Conservation (phyloP, 148 eudicot genomes). For the Dianthus caryophyllus region DNA sequence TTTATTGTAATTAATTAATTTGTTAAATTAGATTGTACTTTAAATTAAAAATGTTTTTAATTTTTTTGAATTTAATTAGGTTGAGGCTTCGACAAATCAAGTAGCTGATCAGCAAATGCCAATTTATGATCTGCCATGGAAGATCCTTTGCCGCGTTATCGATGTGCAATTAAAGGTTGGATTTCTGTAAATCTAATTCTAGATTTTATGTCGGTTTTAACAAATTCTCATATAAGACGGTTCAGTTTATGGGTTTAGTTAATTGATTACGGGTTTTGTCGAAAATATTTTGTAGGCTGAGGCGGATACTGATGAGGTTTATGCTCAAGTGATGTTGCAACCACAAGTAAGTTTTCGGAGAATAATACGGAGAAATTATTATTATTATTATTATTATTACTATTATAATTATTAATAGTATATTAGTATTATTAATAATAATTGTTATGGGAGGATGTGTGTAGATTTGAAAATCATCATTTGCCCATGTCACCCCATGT, state of each 20-base stretch:
- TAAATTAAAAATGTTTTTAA: neutral
- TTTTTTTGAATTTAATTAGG: conserved; percentile 37
- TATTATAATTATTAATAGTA: too few species aligned
- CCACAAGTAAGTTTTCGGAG: conserved; percentile 60
- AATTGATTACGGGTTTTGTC: neutral
- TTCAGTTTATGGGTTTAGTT: neutral
- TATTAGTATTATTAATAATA: too few species aligned
- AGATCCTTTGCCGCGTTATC: conserved; percentile 80
- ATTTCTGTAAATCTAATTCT: neutral
- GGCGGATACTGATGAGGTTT: conserved; percentile 91
- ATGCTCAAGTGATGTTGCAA: conserved; percentile 76
- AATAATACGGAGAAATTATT: too few species aligned
- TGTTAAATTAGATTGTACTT: neutral
- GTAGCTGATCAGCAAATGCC: conserved; percentile 92
- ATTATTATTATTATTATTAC: too few species aligned
- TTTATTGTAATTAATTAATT: neutral
- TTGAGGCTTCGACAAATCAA: conserved; percentile 94
- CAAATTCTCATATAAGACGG: too few species aligned
- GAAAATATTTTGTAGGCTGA: conserved; percentile 63
- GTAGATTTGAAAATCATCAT: neutral
- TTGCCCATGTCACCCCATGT: conserved; percentile 11
- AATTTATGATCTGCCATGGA: conserved; percentile 72
- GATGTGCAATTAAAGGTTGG: conserved; percentile 72
- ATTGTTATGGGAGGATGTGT: conserved; percentile 3
- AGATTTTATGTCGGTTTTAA: neutral